phyloP scores from a whole-genome alignment of 495 filamentous ascomycete species.

The Aspergillus hancockii region DNA sequence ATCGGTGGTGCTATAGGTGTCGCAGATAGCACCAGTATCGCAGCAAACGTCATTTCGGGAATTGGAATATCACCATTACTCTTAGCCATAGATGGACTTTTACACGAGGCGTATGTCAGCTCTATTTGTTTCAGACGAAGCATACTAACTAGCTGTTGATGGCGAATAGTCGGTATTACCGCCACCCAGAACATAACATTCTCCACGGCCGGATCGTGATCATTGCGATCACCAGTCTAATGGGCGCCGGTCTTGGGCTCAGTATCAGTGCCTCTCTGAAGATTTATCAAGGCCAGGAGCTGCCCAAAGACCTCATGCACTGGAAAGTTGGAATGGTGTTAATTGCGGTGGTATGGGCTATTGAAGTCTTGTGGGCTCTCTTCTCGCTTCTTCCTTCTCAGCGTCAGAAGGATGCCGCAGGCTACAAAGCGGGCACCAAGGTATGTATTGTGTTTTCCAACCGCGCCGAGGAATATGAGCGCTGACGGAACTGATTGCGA shows the following conservation, averaged over 20 bases:
- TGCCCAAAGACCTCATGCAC: conserved; percentile 11
- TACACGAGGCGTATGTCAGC: conserved; percentile 43
- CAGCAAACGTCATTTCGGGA: conserved; percentile 37
- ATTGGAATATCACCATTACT: conserved; percentile 47
- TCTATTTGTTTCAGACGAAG: conserved; percentile 4
- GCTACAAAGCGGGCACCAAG: conserved; percentile 18
- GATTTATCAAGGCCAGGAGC: conserved; percentile 12
- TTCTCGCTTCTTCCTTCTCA: conserved; percentile 21
- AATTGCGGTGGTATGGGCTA: conserved; percentile 33
- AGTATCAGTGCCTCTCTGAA: conserved; percentile 10
- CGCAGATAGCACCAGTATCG: conserved; percentile 19
- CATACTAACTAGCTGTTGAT: background rate
- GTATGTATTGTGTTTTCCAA: conserved; percentile 8
- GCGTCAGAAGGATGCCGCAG: conserved; percentile 6
- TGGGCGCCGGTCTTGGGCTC: conserved; percentile 16
- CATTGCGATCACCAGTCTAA: conserved; percentile 14
- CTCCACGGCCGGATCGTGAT: conserved; percentile 29
- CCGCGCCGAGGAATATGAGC: background rate
- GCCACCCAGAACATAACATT: conserved; percentile 24
- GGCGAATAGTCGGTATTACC: conserved; percentile 20
- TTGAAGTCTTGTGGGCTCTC: conserved; percentile 25
- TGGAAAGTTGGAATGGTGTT: conserved; percentile 35
- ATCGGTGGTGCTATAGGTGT: conserved; percentile 35
- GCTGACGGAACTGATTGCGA: background rate
- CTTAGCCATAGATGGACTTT: conserved; percentile 34